Base-by-base conservation (phyloP, 768 basidiomycete genomes). In the Suillus clintonianus region DNA sequence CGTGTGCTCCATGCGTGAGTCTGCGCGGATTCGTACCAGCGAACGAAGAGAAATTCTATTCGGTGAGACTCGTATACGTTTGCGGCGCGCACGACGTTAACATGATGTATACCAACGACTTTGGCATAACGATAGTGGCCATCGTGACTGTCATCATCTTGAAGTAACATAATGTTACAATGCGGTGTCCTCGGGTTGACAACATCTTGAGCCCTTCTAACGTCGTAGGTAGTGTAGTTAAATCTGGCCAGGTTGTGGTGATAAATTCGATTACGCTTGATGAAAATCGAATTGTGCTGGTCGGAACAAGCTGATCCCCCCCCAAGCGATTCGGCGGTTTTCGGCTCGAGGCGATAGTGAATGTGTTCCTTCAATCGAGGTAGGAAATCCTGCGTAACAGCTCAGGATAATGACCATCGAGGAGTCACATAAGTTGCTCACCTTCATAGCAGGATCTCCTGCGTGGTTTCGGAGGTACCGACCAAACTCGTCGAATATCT, bases 181-280 rank as follows among this genome's bases (percentile, higher is more conserved):
- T 79, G 72, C 6, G 37, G 47, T 1, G 70, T 77, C 1, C 68
- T 61, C 2, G 77, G 73, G 54, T 82, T 81, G 62, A 83, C 68
- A 0, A 71, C 63, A 63, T 83, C 81, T 59, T 81, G 77, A 3
- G 57, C 69, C 0, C 79, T 69, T 17, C 77, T 75, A 17, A 80
- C 42, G 65, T 84, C 78, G 66, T 83, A 84, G 1, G 78, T 80
- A 0, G 81, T 82, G 65, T 79, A 81, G 64, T 80, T 78, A 54
- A 82, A 55, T 0, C 72, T 73, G 2, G 79, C 32, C 3, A 69
- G 63, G 59, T 72, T 71, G 69, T 79, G 78, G 0, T 24, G 17
- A 57, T 77, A 81, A 4, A 82, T 70, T 9, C 64, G 62, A 65
- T 80, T 70, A 36, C 69, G 62, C 2, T 62, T 55, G 30, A 81